Conservation (phyloP, 75 land plant genomes). For the Picea sitchensis region DNA sequence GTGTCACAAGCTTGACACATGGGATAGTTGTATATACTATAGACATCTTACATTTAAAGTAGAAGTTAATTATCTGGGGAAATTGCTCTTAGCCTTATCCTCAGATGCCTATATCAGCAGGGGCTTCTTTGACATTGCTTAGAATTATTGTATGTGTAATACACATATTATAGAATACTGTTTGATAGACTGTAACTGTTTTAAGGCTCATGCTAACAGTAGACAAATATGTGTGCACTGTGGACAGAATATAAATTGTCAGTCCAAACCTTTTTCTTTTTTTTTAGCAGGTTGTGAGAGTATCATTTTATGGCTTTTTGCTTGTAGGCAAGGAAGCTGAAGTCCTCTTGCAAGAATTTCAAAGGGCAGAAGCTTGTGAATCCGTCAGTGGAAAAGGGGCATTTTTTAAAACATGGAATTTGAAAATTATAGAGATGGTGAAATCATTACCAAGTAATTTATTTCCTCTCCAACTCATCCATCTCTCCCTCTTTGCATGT, state of each 20-base stretch:
- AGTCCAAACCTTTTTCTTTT: neutral
- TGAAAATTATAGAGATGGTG: slow-evolving; percentile 17
- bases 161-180: neutral
- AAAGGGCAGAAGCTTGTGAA: slow-evolving; percentile 15
- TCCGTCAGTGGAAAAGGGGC: neutral
- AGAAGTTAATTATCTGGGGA: neutral
- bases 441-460: slow-evolving; percentile 22
- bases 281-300: neutral
- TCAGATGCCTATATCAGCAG: neutral
- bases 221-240: neutral
- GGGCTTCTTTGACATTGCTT: neutral
- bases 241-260: neutral
- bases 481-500: neutral
- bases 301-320: neutral
- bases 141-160: neutral
- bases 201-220: neutral
- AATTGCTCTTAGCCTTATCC: neutral
- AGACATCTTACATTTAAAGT: neutral
- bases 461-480: neutral
- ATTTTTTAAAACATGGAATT: slow-evolving; percentile 17
- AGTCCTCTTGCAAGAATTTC: slow-evolving; percentile 19
- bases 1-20: neutral
- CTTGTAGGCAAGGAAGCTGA: slow-evolving; percentile 29
- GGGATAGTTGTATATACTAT: neutral
- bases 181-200: neutral